These are phyloP conservation scores for Calocybe cyanea DNA, from an alignment of 768 basidiomycete genomes.

Conservation along the genomic window DNA sequence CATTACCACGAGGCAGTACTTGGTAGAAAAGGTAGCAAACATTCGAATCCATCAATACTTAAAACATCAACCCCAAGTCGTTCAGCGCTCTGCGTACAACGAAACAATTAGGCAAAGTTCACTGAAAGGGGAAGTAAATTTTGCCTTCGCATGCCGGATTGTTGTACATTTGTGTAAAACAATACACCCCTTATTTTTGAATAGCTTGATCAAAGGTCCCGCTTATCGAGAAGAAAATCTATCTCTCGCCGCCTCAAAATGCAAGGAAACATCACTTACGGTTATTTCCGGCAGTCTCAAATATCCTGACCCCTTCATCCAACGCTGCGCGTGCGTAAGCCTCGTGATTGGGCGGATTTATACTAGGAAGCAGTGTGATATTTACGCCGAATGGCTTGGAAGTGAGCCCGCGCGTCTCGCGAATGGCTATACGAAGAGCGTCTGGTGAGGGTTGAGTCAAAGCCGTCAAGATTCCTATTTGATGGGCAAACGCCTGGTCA, in stretches of 20 bases:
- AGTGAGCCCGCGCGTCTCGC: slow-evolving; percentile 67
- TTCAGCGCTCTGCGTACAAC: slow-evolving; percentile 44
- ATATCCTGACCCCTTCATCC: slow-evolving; percentile 83
- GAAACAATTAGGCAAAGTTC: no score
- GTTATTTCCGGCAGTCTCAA: slow-evolving; percentile 92
- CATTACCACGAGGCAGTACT: slow-evolving; percentile 2
- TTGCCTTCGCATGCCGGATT: slow-evolving; percentile 79
- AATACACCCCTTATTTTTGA: slow-evolving; percentile 73
- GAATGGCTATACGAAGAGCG: slow-evolving; percentile 74
- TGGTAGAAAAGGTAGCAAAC: slow-evolving; percentile 29
- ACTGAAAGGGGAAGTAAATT: no score
- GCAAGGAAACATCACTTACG: slow-evolving; percentile 44
- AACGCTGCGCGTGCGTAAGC: slow-evolving; percentile 79
- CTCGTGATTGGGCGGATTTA: slow-evolving; percentile 88
- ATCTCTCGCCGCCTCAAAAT: no score
- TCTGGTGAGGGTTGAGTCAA: slow-evolving; percentile 85
- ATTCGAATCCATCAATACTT: slow-evolving; percentile 92
- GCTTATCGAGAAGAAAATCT: slow-evolving; percentile 49
- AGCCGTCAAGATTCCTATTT: slow-evolving; percentile 74
- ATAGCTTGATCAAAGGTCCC: slow-evolving; percentile 70
- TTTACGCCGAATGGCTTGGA: slow-evolving; percentile 82
- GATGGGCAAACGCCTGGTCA: background rate
- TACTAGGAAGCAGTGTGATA: slow-evolving; percentile 82
- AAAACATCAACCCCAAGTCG: slow-evolving; percentile 80
- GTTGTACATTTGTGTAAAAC: slow-evolving; percentile 92